Evolutionary conservation across 2,329 filamentous ascomycete genomes (phyloP).

Genomic region (Capronia epimyces): DNA sequence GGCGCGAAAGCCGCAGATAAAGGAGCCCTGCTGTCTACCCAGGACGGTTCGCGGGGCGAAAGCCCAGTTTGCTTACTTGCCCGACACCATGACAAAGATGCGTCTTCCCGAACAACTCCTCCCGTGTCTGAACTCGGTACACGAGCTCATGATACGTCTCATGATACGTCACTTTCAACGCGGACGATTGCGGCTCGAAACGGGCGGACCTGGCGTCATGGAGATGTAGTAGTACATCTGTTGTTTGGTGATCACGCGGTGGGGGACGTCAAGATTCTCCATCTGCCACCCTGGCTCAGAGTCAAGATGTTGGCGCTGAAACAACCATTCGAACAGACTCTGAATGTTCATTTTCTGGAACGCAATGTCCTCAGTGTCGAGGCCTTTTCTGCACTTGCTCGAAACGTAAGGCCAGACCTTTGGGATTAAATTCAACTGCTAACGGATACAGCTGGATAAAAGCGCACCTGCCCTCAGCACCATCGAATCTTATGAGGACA

Average conservation of each 20-base stretch:
- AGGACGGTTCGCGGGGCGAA: neutral
- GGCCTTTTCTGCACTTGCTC: conserved; percentile 4
- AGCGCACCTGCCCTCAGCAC: conserved; percentile 2
- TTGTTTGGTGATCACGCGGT: conserved; percentile 9
- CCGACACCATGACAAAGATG: neutral
- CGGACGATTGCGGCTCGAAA: conserved; percentile 3
- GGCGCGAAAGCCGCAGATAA: neutral
- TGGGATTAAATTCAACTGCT: neutral
- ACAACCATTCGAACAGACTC: neutral
- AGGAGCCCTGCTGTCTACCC: neutral
- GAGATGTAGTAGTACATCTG: conserved; percentile 20
- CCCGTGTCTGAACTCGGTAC: neutral
- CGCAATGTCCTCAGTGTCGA: conserved; percentile 4
- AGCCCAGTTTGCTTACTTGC: neutral
- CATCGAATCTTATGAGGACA: conserved; percentile 21
- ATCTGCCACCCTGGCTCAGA: conserved; percentile 18
- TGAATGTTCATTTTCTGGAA: conserved; percentile 19
- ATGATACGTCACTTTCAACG: neutral
- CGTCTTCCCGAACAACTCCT: neutral
- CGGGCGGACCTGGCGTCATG: conserved; percentile 6
- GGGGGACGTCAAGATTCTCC: conserved; percentile 21
- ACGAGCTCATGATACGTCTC: neutral
- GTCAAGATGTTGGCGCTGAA: conserved; percentile 12
- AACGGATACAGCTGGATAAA: conserved; percentile 2
- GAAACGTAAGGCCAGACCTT: conserved; percentile 6